Evolutionary conservation across 2,329 filamentous ascomycete species (phyloP).

Genomic region (Sclerotinia sclerotiorum): DNA sequence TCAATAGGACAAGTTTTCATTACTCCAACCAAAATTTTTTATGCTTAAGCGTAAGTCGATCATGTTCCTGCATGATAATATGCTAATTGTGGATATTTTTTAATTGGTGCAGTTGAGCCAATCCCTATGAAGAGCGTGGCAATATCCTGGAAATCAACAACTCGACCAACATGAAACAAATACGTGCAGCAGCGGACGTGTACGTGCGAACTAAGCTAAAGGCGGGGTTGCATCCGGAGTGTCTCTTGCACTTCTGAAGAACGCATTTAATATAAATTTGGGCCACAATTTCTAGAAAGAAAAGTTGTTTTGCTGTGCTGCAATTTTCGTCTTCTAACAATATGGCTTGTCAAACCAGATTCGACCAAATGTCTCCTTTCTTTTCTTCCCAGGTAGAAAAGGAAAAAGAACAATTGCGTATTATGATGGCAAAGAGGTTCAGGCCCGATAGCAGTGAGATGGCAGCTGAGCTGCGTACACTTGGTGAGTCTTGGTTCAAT

Average conservation of each 20-base stretch:
- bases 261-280: not conserved
- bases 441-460: not conserved
- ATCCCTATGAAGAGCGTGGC: constrained; percentile 19
- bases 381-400: not conserved
- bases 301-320: not conserved
- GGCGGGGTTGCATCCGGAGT: not conserved
- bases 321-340: not conserved
- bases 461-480: constrained; percentile 10
- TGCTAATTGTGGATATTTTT: constrained; percentile 1
- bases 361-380: not conserved
- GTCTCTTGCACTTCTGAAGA: not conserved
- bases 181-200: constrained; percentile 12
- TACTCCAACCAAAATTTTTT: not conserved
- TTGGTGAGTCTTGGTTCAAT: constrained; percentile 6
- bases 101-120: constrained; percentile 2
- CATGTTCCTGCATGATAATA: constrained; percentile 15
- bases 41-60: not conserved
- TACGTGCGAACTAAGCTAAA: constrained; percentile 7
- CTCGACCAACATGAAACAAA: constrained; percentile 1
- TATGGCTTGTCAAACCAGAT: not conserved
- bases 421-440: constrained; percentile 13
- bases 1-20: not conserved
- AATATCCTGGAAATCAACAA: constrained; percentile 8
- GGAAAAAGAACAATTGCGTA: constrained; percentile 10
- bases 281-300: not conserved